Conservation (phyloP, 805 yeast species). For the Komagataella pseudopastoris region DNA sequence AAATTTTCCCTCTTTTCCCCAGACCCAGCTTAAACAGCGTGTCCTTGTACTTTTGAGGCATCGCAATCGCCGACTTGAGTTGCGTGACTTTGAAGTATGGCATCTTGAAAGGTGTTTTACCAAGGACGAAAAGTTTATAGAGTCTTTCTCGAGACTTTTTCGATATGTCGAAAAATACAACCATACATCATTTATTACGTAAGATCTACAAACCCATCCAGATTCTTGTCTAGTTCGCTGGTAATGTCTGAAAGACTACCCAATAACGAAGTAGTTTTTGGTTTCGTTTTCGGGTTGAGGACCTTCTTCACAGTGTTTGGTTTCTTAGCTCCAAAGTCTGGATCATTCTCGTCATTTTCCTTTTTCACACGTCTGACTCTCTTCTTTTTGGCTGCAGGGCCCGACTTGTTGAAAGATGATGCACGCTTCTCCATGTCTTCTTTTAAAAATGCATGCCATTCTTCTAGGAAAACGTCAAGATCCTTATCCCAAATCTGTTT, state of each 20-base stretch:
- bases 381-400: conserved; percentile 26
- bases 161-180: neutral
- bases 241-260: neutral
- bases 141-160: neutral
- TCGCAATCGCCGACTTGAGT: conserved; percentile 71
- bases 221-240: neutral
- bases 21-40: conserved; percentile 67
- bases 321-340: conserved; percentile 7
- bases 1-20: conserved; percentile 55
- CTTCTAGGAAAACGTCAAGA: conserved; percentile 54
- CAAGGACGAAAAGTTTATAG: neutral
- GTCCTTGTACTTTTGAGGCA: conserved; percentile 54
- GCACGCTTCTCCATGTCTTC: conserved; percentile 51
- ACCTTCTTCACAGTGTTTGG: conserved; percentile 3
- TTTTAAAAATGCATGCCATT: conserved; percentile 55
- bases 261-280: neutral
- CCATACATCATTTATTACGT: neutral
- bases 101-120: neutral
- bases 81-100: conserved; percentile 52
- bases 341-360: conserved; percentile 11
- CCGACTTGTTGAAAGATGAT: conserved; percentile 18
- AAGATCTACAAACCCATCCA: neutral
- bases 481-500: conserved; percentile 85
- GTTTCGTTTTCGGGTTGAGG: neutral
- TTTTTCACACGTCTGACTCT: conserved; percentile 18